Evolutionary conservation across 73 alveolate species (phyloP).

Genomic region (Breviolum minutum): DNA sequence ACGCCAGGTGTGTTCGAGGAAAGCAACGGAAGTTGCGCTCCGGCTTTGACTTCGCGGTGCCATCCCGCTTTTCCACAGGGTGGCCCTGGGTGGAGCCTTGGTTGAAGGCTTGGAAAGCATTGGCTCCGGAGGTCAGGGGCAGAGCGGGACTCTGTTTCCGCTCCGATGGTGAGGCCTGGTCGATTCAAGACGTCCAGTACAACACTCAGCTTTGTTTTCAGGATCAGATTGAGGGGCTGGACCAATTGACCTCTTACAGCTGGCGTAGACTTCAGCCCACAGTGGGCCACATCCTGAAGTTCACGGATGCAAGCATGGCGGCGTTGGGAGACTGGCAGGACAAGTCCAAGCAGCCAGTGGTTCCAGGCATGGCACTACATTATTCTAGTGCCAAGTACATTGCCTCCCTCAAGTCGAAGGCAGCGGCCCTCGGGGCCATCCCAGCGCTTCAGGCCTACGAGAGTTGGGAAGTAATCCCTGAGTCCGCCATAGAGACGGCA

Average conservation of each 20-base stretch:
- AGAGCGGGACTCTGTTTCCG: not conserved
- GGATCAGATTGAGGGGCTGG: not conserved
- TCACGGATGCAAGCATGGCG: not conserved
- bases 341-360: not conserved
- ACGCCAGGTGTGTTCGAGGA: not conserved
- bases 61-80: not conserved
- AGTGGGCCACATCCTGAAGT: not conserved
- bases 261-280: not conserved
- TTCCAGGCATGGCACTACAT: not conserved
- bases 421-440: too few species aligned
- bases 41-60: not conserved
- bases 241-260: not conserved
- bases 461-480: not conserved
- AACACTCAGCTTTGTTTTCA: not conserved
- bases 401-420: too few species aligned
- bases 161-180: not conserved
- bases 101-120: not conserved
- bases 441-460: too few species aligned
- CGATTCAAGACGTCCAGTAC: not conserved
- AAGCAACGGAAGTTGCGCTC: not conserved
- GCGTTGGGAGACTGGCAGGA: not conserved
- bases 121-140: not conserved
- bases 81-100: not conserved
- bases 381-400: not conserved
- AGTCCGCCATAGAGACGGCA: too few species aligned